A percentile compares a stretch with the other conserved stretches of the same genome.
These are phyloP conservation scores for Colletotrichum lini DNA, from an alignment of 2,329 filamentous ascomycete genomes.

Conservation along the genomic window DNA sequence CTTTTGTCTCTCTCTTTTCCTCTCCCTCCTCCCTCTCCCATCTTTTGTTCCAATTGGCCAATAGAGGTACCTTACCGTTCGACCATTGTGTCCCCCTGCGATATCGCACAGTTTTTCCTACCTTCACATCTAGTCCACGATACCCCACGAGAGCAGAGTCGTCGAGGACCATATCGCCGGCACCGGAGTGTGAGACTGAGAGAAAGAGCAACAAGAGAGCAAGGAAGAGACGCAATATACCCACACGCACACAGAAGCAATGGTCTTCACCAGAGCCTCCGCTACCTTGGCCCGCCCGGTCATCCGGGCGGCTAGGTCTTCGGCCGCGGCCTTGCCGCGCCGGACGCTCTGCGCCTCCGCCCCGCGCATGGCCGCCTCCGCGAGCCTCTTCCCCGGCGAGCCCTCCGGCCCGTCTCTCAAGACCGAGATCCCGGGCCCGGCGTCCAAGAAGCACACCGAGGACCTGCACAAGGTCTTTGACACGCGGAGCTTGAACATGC, in stretches of 20 bases:
- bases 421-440: slow-evolving; percentile 81
- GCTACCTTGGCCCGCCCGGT: slow-evolving; percentile 36
- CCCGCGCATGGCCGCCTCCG: slow-evolving; percentile 35
- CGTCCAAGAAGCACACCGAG: slow-evolving; percentile 77
- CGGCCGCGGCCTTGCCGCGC: slow-evolving; percentile 17
- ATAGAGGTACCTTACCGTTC: slow-evolving; percentile 7
- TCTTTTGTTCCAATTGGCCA: slow-evolving; percentile 26
- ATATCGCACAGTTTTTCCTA: slow-evolving; percentile 21
- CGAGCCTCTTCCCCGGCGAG: slow-evolving; percentile 62
- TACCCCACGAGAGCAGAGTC: not conserved
- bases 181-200: not conserved
- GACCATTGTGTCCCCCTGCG: slow-evolving; percentile 14
- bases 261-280: slow-evolving; percentile 40
- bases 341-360: slow-evolving; percentile 38
- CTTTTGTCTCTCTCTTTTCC: not conserved
- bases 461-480: slow-evolving; percentile 87
- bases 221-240: not conserved
- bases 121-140: not conserved
- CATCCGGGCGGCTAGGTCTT: slow-evolving; percentile 25
- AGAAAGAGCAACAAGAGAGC: not conserved
- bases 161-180: not conserved
- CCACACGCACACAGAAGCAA: slow-evolving; percentile 21
- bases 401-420: slow-evolving; percentile 67
- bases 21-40: not conserved
- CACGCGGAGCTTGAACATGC: slow-evolving; percentile 87